Evolutionary conservation across 345 rosid genomes (phyloP).

Genomic region (Arabidopsis arenosa): DNA sequence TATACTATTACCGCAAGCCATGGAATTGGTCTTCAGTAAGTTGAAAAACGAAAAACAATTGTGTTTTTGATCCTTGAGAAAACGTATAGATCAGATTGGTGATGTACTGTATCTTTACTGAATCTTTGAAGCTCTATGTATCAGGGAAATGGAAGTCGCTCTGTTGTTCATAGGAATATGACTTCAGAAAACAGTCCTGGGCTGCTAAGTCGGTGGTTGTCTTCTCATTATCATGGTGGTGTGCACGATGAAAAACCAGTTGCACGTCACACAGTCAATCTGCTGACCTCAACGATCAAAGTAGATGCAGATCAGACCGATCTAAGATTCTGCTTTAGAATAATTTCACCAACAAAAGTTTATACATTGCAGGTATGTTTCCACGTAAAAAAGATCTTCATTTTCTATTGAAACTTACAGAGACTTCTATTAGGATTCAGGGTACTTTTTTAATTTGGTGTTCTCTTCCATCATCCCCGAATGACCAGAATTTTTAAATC

Average conservation of each 20-base stretch:
- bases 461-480: not conserved
- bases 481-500: conserved; percentile 8
- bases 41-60: conserved; percentile 20
- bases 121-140: conserved; percentile 37
- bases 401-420: not conserved
- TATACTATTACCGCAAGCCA: conserved; percentile 83
- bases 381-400: not conserved
- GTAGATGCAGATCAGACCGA: conserved; percentile 80
- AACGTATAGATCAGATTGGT: conserved; percentile 29
- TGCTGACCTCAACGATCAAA: conserved; percentile 79
- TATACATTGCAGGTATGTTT: conserved; percentile 71
- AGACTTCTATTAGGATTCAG: not conserved
- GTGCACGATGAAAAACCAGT: conserved; percentile 75
- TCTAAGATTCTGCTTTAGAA: conserved; percentile 83
- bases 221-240: conserved; percentile 78
- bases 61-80: conserved; percentile 1
- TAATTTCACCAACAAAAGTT: conserved; percentile 65
- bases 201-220: conserved; percentile 78
- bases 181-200: conserved; percentile 62
- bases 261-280: conserved; percentile 76
- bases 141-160: conserved; percentile 68
- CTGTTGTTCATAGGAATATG: conserved; percentile 53
- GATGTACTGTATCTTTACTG: conserved; percentile 19
- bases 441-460: not conserved
- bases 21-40: conserved; percentile 69